phyloP scores from a whole-genome alignment of 306 rosid species.

The Glycine latifolia region DNA sequence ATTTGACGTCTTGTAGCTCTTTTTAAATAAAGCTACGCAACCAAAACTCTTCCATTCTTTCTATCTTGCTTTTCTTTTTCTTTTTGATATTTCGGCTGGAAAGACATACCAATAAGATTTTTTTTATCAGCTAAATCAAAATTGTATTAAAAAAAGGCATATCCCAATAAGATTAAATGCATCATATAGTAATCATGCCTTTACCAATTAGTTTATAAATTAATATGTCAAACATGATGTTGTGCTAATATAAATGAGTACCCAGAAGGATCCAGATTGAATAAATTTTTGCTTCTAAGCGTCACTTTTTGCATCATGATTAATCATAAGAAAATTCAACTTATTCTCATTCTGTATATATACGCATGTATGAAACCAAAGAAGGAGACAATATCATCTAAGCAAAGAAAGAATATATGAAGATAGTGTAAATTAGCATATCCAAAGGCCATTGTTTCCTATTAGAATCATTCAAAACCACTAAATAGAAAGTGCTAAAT shows the following conservation, averaged over 20 bases:
- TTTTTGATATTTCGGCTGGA: conserved; percentile 33
- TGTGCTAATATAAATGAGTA: conserved; percentile 7
- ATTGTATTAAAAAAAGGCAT: too few relatives aligned
- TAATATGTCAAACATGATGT: conserved; percentile 9
- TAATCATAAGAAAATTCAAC: conserved; percentile 45
- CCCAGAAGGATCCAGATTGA: conserved; percentile 42
- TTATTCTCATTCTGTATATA: conserved; percentile 38
- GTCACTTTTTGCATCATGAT: conserved; percentile 47
- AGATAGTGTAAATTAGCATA: conserved; percentile 38
- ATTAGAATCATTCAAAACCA: conserved; percentile 46
- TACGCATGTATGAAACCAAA: conserved; percentile 51
- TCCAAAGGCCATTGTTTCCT: conserved; percentile 39
- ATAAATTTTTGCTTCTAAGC: conserved; percentile 17
- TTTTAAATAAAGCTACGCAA: conserved; percentile 37
- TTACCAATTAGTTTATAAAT: conserved; percentile 19
- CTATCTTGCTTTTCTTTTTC: background rate
- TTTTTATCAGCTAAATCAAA: too few relatives aligned
- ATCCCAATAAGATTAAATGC: conserved; percentile 37
- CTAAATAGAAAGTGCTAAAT: conserved; percentile 49
- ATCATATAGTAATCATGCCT: conserved; percentile 44
- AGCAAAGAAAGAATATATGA: conserved; percentile 40
- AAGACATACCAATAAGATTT: background rate
- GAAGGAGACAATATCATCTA: conserved; percentile 63
- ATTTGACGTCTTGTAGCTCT: conserved; percentile 4
- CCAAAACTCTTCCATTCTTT: conserved; percentile 14